Evolutionary conservation across 768 basidiomycete species (phyloP).

Genomic region (Psilocybe tampanensis): DNA sequence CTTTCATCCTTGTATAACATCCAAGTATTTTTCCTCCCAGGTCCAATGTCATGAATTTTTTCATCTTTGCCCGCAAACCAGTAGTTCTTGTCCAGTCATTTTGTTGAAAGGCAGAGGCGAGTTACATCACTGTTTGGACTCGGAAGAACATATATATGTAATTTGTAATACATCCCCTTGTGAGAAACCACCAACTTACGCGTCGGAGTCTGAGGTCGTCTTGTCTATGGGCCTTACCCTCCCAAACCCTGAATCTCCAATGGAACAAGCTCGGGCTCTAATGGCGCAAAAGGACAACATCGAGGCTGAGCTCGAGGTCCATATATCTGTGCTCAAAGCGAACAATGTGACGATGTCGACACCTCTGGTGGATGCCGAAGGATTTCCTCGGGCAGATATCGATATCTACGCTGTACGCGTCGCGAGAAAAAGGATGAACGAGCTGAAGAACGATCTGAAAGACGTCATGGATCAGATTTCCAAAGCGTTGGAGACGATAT

Average conservation of each 20-base stretch:
- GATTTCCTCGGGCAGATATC: constrained; percentile 87
- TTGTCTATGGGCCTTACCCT: constrained; percentile 22
- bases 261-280: constrained; percentile 62
- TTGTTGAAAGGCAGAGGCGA: too few relatives aligned
- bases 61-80: too few relatives aligned
- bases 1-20: too few relatives aligned
- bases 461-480: constrained; percentile 67
- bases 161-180: too few relatives aligned
- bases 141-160: too few relatives aligned
- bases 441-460: constrained; percentile 78
- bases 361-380: constrained; percentile 82
- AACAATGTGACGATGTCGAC: constrained; percentile 69
- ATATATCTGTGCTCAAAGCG: constrained; percentile 61
- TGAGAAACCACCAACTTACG: background rate
- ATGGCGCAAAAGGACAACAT: constrained; percentile 72
- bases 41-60: too few relatives aligned
- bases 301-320: constrained; percentile 68
- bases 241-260: constrained; percentile 46
- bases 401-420: constrained; percentile 79
- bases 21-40: too few relatives aligned
- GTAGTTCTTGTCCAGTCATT: too few relatives aligned
- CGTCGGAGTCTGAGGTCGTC: too few relatives aligned
- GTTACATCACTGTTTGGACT: too few relatives aligned
- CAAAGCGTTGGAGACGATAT: constrained; percentile 69
- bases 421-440: constrained; percentile 77